These are phyloP conservation scores for Xylariaceae sp. DNA, from an alignment of 2,329 filamentous ascomycete species.

Conservation along the genomic window DNA sequence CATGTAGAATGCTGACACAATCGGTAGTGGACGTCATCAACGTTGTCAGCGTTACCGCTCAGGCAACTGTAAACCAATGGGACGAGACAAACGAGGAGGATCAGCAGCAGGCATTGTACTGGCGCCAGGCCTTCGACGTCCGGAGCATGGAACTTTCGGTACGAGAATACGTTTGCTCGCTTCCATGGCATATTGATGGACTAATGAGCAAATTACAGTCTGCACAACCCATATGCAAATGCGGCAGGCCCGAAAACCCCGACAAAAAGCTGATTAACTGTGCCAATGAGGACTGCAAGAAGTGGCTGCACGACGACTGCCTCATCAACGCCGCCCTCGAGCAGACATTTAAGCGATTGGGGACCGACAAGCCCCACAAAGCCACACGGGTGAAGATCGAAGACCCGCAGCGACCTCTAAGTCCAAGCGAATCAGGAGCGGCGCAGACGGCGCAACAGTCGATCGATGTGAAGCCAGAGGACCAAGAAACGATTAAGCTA, in stretches of 20 bases:
- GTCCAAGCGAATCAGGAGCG: constrained; percentile 47
- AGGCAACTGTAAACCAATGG: constrained; percentile 62
- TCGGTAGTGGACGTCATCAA: constrained; percentile 67
- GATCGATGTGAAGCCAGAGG: constrained; percentile 49
- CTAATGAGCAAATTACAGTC: constrained; percentile 36
- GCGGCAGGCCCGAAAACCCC: constrained; percentile 57
- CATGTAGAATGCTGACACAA: constrained; percentile 1
- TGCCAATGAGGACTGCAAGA: constrained; percentile 49
- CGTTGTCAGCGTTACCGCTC: constrained; percentile 62
- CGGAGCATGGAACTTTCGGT: constrained; percentile 56
- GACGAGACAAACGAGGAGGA: constrained; percentile 65
- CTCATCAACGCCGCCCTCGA: constrained; percentile 53
- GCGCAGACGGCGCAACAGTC: constrained; percentile 47
- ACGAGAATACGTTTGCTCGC: constrained; percentile 24
- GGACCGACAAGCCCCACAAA: constrained; percentile 47
- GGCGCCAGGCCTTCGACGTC: constrained; percentile 60
- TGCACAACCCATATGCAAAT: constrained; percentile 55
- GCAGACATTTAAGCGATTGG: constrained; percentile 47
- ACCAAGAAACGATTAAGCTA: constrained; percentile 31
- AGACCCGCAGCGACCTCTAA: constrained; percentile 44
- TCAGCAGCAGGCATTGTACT: constrained; percentile 56
- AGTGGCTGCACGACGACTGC: constrained; percentile 63
- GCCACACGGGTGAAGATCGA: constrained; percentile 34
- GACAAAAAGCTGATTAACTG: constrained; percentile 59
- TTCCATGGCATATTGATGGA: not conserved